Conservation (phyloP, 345 rosid genomes). For the Citrus cavaleriei region DNA sequence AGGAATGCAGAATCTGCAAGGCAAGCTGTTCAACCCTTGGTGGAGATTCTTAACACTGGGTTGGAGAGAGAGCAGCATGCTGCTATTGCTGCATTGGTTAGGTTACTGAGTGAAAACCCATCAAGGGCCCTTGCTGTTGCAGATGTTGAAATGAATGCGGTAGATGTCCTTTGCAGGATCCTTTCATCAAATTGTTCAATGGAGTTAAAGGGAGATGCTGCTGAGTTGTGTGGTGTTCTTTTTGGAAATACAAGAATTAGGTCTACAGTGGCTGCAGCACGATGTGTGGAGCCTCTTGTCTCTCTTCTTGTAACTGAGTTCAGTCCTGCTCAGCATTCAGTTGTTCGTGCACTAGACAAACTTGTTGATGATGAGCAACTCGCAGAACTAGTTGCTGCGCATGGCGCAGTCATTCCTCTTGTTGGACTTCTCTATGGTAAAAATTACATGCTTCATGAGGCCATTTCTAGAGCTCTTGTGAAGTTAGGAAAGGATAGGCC, state of each 20-base stretch:
- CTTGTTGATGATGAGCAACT: conserved; percentile 97
- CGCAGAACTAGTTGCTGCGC: conserved; percentile 98
- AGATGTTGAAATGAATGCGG: conserved; percentile 98
- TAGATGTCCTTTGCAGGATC: conserved; percentile 96
- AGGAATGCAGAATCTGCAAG: conserved; percentile 93
- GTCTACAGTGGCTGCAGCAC: conserved; percentile 95
- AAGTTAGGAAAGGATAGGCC: conserved; percentile 99
- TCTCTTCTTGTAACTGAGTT: conserved; percentile 87
- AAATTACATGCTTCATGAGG: conserved; percentile 90
- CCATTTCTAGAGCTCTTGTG: conserved; percentile 90
- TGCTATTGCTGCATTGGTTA: conserved; percentile 93
- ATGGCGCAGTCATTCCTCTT: conserved; percentile 98
- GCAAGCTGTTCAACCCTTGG: conserved; percentile 98
- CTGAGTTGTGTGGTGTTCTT: conserved; percentile 93
- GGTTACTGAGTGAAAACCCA: conserved; percentile 92
- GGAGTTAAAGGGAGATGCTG: conserved; percentile 99
- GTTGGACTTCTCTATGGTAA: conserved; percentile 94
- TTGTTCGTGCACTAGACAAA: conserved; percentile 90
- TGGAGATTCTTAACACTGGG: conserved; percentile 95
- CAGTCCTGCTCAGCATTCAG: conserved; percentile 94
- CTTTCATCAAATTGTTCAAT: conserved; percentile 85
- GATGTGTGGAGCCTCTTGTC: conserved; percentile 97
- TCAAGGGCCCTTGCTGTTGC: conserved; percentile 94
- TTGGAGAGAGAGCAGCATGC: conserved; percentile 97
- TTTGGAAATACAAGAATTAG: conserved; percentile 90